Conservation (phyloP, 345 rosid genomes). For the Melaleuca alternifolia region DNA sequence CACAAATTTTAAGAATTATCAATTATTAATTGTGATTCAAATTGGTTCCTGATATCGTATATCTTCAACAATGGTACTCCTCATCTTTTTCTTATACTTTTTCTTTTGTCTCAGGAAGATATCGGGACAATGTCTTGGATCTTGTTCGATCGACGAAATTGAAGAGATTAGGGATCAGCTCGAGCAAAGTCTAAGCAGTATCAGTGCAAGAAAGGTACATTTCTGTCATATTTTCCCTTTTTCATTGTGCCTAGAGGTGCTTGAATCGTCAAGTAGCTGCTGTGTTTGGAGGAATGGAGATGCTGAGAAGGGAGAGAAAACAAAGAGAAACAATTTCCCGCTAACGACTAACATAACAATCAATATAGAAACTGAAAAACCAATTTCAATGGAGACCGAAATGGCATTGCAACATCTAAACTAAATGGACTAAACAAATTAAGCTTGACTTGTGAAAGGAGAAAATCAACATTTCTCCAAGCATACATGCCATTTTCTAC, state of each 20-base stretch:
- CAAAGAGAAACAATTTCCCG: background rate
- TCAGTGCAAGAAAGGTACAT: conserved; percentile 55
- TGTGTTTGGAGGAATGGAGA: background rate
- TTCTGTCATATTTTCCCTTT: background rate
- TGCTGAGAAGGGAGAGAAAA: background rate
- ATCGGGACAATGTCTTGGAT: conserved; percentile 33
- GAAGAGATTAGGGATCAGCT: conserved; percentile 24
- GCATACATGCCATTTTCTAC: background rate
- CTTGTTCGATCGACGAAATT: conserved; percentile 34
- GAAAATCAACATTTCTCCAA: background rate
- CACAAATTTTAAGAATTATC: background rate
- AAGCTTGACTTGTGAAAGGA: background rate
- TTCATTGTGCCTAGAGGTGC: background rate
- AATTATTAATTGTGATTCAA: background rate
- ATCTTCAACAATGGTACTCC: background rate
- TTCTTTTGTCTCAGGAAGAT: conserved; percentile 21
- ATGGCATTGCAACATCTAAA: background rate
- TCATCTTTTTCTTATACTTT: background rate
- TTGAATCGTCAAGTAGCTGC: background rate
- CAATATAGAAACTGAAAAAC: background rate
- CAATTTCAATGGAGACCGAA: background rate
- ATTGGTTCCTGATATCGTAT: background rate
- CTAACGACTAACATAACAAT: background rate
- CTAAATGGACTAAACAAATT: background rate
- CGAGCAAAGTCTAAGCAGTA: conserved; percentile 30